Evolutionary conservation across 2,329 filamentous ascomycete genomes (phyloP), one percentile per base, ranked within the genome.

Genomic region (Mycosphaerelloides madeirae): DNA sequence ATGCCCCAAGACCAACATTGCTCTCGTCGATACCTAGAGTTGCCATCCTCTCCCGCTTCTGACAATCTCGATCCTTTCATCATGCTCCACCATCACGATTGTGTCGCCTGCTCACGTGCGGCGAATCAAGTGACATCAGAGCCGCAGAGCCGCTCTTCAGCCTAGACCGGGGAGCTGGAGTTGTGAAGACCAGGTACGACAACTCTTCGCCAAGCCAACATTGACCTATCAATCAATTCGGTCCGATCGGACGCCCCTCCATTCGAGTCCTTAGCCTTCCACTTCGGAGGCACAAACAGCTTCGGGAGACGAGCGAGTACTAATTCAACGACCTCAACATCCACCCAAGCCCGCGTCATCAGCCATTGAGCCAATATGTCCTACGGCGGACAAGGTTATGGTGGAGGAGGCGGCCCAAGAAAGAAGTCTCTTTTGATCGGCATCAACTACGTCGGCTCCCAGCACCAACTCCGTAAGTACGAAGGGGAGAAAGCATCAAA

Each of bases 351-450:
- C 9, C 9, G 22, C 22, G 22, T 25, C 22, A 25, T 9, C 22
- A 25, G 22, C 22, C 22, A 25, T 25, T 25, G 9, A 25, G 9
- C 22, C 5, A 9, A 25, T 25, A 25, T 25, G 22, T 25, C 22
- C 9, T 25, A 25, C 9, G 22, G 22, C 22, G 22, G 22, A 25
- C 6, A 9, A 5, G 22, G 22, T 9, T 25, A 25, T 25, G 22
- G 22, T 5, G 22, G 9, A 6, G 6, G 22, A 25, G 22, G 22
- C 9, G 22, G 22, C 22, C 22, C 22, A 25, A 25, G 52, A 16
- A 61, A 56, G 43, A 77, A 77, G 56, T 70, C 71, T 11, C 69
- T 77, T 12, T 66, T 78, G 35, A 76, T 77, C 37, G 74, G 75
- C 13, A 77, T 77, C 58, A 77, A 77, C 57, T 76, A 76, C 51